Conservation (phyloP, 2,329 filamentous ascomycete genomes). For the Gliomastix tumulicola region DNA sequence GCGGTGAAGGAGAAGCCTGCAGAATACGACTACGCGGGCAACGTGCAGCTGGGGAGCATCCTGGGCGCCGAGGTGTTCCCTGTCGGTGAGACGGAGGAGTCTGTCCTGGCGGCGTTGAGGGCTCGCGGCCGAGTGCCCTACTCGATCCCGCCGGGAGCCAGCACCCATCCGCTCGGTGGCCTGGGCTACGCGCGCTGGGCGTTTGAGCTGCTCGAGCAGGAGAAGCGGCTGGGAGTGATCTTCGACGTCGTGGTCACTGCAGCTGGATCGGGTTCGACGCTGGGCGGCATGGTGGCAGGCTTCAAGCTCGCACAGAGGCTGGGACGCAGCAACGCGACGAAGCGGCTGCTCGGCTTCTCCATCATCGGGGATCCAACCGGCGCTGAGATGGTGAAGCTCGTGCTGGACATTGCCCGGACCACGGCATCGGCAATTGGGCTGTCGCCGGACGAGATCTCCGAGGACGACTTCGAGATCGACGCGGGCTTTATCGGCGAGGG, state of each 20-base stretch:
- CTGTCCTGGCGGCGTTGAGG: conserved; percentile 4
- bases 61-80: conserved; percentile 9
- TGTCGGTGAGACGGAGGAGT: conserved; percentile 1
- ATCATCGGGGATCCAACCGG: conserved; percentile 1
- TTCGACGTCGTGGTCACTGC: conserved; percentile 57
- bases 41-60: conserved; percentile 9
- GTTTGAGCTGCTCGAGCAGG: conserved; percentile 53
- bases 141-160: conserved; percentile 57
- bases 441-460: conserved; percentile 1
- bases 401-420: conserved; percentile 3
- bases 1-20: conserved; percentile 1
- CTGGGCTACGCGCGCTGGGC: conserved; percentile 61
- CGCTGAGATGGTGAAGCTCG: not conserved
- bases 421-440: conserved; percentile 4
- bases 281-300: conserved; percentile 59
- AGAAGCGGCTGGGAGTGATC: conserved; percentile 43
- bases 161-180: conserved; percentile 56
- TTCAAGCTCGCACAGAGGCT: conserved; percentile 49
- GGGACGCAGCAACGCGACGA: conserved; percentile 8
- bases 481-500: not conserved
- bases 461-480: conserved; percentile 7
- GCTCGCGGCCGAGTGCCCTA: conserved; percentile 48
- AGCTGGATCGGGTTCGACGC: conserved; percentile 56
- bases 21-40: conserved; percentile 7
- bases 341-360: conserved; percentile 5